phyloP scores from a whole-genome alignment of 768 basidiomycete species.

The Suillus paluster region DNA sequence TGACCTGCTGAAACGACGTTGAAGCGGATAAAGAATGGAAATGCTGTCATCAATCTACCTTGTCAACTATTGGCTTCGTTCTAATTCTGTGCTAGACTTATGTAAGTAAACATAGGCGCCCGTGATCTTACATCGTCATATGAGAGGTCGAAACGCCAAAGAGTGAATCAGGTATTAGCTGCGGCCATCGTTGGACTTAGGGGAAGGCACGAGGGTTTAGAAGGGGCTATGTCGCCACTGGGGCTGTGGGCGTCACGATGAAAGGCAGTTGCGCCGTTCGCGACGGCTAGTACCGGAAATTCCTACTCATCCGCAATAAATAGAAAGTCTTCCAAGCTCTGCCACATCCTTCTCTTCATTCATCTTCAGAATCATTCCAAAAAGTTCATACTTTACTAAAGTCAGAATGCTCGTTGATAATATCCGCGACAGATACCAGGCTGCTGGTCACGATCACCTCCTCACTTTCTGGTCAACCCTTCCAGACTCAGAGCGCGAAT shows the following conservation, averaged over 20 bases:
- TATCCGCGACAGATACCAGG: constrained; percentile 67
- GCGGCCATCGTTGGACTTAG: not conserved
- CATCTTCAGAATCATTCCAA: constrained; percentile 2
- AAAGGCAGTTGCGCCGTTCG: constrained; percentile 6
- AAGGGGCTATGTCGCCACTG: not conserved
- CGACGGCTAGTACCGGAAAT: constrained; percentile 5
- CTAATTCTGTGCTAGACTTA: not conserved
- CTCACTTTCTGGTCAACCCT: constrained; percentile 86
- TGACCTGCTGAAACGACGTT: too few relatives aligned
- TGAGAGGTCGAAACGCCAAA: not conserved
- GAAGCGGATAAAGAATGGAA: too few relatives aligned
- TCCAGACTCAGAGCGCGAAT: constrained; percentile 59
- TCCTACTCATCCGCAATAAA: constrained; percentile 9
- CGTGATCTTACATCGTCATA: not conserved
- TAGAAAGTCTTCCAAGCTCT: not conserved
- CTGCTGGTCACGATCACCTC: constrained; percentile 88
- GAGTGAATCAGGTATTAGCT: not conserved
- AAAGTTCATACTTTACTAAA: not conserved
- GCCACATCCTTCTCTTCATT: constrained; percentile 3
- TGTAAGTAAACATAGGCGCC: not conserved
- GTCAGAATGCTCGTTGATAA: constrained; percentile 59
- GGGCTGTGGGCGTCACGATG: constrained; percentile 9
- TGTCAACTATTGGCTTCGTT: too few relatives aligned
- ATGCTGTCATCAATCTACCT: too few relatives aligned
- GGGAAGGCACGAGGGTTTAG: not conserved